Conservation (phyloP, 768 basidiomycete genomes). For the Piloderma croceum region DNA sequence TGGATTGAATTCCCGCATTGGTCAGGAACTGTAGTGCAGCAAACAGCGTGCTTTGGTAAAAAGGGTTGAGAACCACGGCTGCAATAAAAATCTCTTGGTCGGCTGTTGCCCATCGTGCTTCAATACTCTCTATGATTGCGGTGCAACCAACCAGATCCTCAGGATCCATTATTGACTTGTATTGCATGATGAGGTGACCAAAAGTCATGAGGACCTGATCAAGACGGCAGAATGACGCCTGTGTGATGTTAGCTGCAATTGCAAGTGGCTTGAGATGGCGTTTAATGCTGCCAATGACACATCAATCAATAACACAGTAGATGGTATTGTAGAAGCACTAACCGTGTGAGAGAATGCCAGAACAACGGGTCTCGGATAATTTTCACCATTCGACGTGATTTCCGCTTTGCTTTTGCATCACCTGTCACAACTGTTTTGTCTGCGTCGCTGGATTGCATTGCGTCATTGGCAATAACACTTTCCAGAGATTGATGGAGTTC, state of each 20-base stretch:
- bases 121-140: constrained; percentile 25
- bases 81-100: constrained; percentile 24
- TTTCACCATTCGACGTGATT: constrained; percentile 22
- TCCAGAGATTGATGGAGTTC: constrained; percentile 17
- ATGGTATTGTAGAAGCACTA: constrained; percentile 4
- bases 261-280: constrained; percentile 27
- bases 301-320: constrained; percentile 2
- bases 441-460: constrained; percentile 2
- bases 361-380: constrained; percentile 25
- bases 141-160: constrained; percentile 11
- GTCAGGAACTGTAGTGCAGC: constrained; percentile 9
- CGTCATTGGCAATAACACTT: constrained; percentile 17
- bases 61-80: constrained; percentile 23
- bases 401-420: constrained; percentile 19
- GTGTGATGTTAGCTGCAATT: constrained; percentile 24
- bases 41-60: constrained; percentile 16
- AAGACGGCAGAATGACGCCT: constrained; percentile 22
- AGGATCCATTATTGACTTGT: constrained; percentile 8
- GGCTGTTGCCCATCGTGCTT: constrained; percentile 16
- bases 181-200: constrained; percentile 19
- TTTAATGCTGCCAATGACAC: constrained; percentile 19
- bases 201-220: constrained; percentile 29
- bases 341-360: constrained; percentile 27
- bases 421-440: constrained; percentile 17
- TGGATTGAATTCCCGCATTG: constrained; percentile 7